Percentiles rank a stretch among this genome's conserved stretches.
These are phyloP conservation scores for Ganoderma meredithae DNA, from an alignment of 1,284 basidiomycete species.

Conservation along the genomic window DNA sequence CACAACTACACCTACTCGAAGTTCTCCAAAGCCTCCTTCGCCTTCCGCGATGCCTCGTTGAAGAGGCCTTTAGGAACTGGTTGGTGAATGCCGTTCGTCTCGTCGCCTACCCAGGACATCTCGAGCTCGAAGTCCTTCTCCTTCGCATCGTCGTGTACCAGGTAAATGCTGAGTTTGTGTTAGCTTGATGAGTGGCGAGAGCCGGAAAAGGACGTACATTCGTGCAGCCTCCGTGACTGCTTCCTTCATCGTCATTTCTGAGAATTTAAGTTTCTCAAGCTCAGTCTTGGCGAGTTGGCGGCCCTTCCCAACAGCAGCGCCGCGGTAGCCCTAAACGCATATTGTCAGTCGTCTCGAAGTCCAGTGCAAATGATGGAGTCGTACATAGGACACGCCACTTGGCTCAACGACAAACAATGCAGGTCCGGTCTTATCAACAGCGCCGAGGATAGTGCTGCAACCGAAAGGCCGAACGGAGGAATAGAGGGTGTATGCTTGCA, in stretches of 20 bases:
- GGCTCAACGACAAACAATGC: conserved; percentile 94
- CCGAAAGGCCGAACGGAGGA: conserved; percentile 98
- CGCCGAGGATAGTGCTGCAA: conserved; percentile 90
- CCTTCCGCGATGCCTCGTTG: conserved; percentile 88
- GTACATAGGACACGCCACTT: conserved; percentile 90
- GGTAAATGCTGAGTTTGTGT: conserved; percentile 78
- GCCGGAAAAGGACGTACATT: conserved; percentile 69
- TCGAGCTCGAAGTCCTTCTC: conserved; percentile 99
- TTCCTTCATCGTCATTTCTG: conserved; percentile 80
- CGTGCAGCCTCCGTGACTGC: conserved; percentile 95
- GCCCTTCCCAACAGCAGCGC: conserved; percentile 96
- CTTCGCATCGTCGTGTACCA: conserved; percentile 97
- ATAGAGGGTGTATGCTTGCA: conserved; percentile 97
- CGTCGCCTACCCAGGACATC: conserved; percentile 94
- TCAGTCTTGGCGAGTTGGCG: conserved; percentile 98
- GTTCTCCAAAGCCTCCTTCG: conserved; percentile 88
- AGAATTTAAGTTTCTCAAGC: conserved; percentile 92
- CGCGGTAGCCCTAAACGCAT: conserved; percentile 81
- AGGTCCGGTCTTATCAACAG: conserved; percentile 91
- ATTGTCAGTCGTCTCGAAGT: conserved; percentile 3
- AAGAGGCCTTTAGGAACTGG: conserved; percentile 87
- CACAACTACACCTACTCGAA: conserved; percentile 76
- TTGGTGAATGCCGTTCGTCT: conserved; percentile 83
- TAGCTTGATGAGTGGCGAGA: background rate
- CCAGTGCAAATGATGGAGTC: background rate